Conservation (phyloP, 768 basidiomycete species). For the Rickenella mellea region DNA sequence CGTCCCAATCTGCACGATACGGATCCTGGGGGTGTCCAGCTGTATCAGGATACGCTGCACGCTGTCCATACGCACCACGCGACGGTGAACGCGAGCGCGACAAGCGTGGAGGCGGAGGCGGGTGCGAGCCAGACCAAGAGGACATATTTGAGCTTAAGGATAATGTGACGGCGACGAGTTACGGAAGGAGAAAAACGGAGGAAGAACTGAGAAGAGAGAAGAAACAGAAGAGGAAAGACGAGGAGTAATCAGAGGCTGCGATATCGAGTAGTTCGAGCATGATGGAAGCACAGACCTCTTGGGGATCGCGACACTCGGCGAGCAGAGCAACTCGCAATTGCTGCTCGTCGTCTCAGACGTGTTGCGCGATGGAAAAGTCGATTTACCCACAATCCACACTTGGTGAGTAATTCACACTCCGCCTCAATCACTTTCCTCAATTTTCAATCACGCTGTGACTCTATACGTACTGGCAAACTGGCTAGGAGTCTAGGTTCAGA, state of each 20-base stretch:
- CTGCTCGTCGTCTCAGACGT: neutral
- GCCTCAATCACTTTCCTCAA: no score
- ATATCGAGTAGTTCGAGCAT: constrained; percentile 74
- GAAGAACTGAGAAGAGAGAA: constrained; percentile 47
- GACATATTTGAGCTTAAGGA: constrained; percentile 57
- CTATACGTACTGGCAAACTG: no score
- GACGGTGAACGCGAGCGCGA: constrained; percentile 78
- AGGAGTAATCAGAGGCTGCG: constrained; percentile 63
- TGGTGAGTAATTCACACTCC: no score
- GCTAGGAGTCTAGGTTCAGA: no score
- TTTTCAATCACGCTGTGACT: no score
- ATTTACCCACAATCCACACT: constrained; percentile 37
- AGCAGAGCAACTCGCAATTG: constrained; percentile 1
- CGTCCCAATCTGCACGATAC: constrained; percentile 60
- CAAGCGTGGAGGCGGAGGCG: constrained; percentile 64
- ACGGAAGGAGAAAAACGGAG: constrained; percentile 46
- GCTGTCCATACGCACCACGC: constrained; percentile 40
- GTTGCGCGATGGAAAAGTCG: constrained; percentile 1
- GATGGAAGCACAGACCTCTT: constrained; percentile 89
- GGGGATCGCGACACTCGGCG: constrained; percentile 33
- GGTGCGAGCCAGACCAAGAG: constrained; percentile 60
- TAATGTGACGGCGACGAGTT: constrained; percentile 35
- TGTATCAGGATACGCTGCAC: constrained; percentile 48
- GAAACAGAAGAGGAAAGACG: constrained; percentile 37
- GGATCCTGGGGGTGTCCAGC: constrained; percentile 43